Base-by-base conservation (phyloP, 805 yeast genomes). In the Blastobotrys parvus region DNA sequence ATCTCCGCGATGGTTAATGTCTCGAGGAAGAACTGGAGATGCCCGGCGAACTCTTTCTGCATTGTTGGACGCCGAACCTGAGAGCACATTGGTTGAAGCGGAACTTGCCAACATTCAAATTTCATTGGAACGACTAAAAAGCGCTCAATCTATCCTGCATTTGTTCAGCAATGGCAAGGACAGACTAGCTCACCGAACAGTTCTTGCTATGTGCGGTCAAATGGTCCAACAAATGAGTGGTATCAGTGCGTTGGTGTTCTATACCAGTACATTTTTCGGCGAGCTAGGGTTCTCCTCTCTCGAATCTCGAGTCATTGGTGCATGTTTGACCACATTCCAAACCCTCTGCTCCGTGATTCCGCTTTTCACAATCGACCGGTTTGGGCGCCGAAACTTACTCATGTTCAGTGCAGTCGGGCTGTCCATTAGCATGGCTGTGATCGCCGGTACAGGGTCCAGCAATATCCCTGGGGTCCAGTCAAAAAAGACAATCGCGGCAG, bases 1-100 rank as follows among this genome's bases (percentile, higher is more conserved):
- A 55, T 77, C 87, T 38, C 96, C 96, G 7, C 71, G 95, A 49
- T 87, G 94, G 94, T 67, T 88, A 41, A 64, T 86, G 29, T 86
- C 82, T 59, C 79, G 80, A 45, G 94, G 84, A 56, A 54, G 55
- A 55, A 44, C 52, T 18, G 51, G 50, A 18, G 36, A 47, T 30
- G 54, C 55, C n/a, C 34, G 39, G 21, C 42, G 18, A 13, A 37
- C 45, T 15, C 41, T 52, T 17, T 33, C 39, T 22, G 41, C 45
- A 17, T 45, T 34, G 84, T 78, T 57, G 69, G 95, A 94, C 1
- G 69, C 85, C 60, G 70, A 80, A 29, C 94, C 83, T 17, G 77
- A 87, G 58, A 83, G 88, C 6, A 87, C 84, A 58, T 69, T 87
- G 44, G 81, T 81, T 53, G 76, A 87, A 0, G 75, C 81, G 51